These are phyloP conservation scores for Paecilomyces formosus DNA, from an alignment of 2,329 filamentous ascomycete species.

Conservation along the genomic window DNA sequence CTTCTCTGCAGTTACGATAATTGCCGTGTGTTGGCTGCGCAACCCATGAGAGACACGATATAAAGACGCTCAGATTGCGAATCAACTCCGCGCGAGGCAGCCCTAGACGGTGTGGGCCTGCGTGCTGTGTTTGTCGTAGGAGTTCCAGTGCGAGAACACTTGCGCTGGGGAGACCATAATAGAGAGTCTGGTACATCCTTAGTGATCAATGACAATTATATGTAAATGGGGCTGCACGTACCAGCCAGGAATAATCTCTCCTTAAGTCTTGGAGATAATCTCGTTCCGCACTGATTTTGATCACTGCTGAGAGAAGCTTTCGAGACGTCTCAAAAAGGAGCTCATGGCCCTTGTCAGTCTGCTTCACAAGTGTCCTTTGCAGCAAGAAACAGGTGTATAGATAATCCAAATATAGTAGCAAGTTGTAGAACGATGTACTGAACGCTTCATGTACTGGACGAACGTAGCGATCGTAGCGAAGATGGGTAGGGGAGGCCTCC, in stretches of 20 bases:
- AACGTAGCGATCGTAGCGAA: conserved; percentile 17
- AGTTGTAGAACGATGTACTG: conserved; percentile 4
- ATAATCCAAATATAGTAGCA: conserved; percentile 26
- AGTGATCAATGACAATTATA: neutral
- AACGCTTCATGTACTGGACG: conserved; percentile 8
- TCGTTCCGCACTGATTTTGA: conserved; percentile 19
- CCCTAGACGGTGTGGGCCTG: conserved; percentile 14
- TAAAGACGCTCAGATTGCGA: conserved; percentile 26
- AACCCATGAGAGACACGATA: conserved; percentile 22
- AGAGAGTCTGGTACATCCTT: conserved; percentile 15
- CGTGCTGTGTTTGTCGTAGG: conserved; percentile 22
- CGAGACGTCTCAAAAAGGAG: conserved; percentile 25
- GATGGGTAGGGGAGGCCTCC: conserved; percentile 15
- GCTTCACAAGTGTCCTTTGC: conserved; percentile 24
- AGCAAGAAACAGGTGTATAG: conserved; percentile 28
- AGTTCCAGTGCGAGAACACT: conserved; percentile 27
- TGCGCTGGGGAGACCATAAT: conserved; percentile 25
- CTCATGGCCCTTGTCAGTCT: conserved; percentile 21
- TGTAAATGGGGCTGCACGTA: conserved; percentile 9
- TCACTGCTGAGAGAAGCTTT: conserved; percentile 21
- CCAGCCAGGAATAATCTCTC: conserved; percentile 27
- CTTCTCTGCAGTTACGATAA: conserved; percentile 26
- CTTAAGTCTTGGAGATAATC: conserved; percentile 22
- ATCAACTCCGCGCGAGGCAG: conserved; percentile 25
- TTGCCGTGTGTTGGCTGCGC: conserved; percentile 26